Evolutionary conservation across 306 rosid genomes (phyloP).

Genomic region (Cicer arietinum): DNA sequence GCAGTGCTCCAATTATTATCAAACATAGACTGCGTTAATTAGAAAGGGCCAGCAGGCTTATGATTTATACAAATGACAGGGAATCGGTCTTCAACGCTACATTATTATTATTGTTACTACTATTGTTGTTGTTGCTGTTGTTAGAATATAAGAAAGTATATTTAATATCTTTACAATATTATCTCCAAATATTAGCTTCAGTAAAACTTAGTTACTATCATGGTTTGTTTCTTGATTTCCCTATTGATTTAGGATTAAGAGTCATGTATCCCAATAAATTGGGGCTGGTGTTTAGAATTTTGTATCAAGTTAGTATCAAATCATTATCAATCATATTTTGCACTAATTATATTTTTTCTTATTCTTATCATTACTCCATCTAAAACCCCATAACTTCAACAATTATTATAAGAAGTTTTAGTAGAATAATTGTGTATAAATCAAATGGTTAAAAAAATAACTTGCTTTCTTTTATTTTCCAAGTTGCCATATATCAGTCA

Average conservation of each 20-base stretch:
- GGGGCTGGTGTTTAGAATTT: neutral
- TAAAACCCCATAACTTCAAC: neutral
- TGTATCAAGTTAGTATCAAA: neutral
- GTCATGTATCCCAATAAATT: neutral
- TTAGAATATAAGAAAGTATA: neutral
- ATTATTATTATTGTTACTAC: neutral
- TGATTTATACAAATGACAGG: neutral
- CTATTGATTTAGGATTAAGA: neutral
- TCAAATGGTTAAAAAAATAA: slow-evolving; percentile 28
- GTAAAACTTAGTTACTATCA: neutral
- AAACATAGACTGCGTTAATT: slow-evolving; percentile 1
- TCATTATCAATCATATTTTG: neutral
- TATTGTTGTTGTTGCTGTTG: neutral
- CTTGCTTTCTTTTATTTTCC: slow-evolving; percentile 37
- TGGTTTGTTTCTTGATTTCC: neutral
- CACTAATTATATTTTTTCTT: neutral
- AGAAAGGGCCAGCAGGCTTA: neutral
- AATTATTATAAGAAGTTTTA: slow-evolving; percentile 4
- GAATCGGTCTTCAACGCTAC: no score
- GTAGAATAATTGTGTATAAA: neutral
- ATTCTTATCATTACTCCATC: neutral
- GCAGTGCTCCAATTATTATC: neutral
- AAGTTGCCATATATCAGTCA: slow-evolving; percentile 36
- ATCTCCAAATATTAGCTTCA: neutral
- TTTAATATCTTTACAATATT: neutral